Evolutionary conservation across 176 grass and related monocot species (phyloP).

Genomic region (Avena atlantica): DNA sequence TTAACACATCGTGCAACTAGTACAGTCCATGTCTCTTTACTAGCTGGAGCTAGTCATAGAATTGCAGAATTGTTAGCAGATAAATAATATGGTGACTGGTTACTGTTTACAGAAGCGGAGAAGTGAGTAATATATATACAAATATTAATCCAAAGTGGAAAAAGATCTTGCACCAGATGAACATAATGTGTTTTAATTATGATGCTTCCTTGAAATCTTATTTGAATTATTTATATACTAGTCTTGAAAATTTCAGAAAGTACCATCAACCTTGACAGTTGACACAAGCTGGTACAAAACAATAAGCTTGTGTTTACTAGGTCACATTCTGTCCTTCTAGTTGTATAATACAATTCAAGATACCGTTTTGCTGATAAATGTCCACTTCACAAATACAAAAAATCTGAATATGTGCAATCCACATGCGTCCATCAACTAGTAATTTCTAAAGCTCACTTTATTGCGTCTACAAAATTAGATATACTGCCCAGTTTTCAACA

Average conservation of each 20-base stretch:
- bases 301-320: not conserved
- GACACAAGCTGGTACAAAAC: not conserved
- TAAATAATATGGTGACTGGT: no score
- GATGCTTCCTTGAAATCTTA: not conserved
- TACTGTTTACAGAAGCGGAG: no score
- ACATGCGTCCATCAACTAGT: not conserved
- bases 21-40: slow-evolving; percentile 27
- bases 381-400: not conserved
- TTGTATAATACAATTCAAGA: not conserved
- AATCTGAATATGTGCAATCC: not conserved
- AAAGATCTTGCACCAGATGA: not conserved
- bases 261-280: not conserved
- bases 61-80: not conserved
- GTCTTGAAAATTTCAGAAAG: not conserved
- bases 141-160: no score
- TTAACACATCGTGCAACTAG: not conserved
- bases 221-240: slow-evolving; percentile 17
- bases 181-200: slow-evolving; percentile 1
- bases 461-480: not conserved
- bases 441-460: slow-evolving; percentile 12
- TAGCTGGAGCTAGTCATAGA: slow-evolving; percentile 12
- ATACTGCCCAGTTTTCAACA: not conserved
- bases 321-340: not conserved
- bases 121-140: no score
- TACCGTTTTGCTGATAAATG: not conserved